Conservation (phyloP, 1,284 basidiomycete genomes). For the Ganoderma resinaceum region DNA sequence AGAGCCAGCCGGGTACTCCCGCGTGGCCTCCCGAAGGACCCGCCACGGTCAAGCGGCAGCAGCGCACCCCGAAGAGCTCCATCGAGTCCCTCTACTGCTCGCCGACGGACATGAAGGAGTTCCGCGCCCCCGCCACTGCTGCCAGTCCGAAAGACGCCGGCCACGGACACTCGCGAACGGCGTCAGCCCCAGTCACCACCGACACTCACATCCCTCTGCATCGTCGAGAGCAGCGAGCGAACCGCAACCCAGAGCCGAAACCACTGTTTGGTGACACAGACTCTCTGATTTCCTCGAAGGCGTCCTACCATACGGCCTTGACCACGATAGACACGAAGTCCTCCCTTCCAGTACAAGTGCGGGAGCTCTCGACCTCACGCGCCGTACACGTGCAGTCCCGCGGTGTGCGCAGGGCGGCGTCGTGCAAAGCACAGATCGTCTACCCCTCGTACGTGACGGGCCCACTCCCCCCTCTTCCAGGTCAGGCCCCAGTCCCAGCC, state of each 20-base stretch:
- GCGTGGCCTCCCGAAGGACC: not conserved
- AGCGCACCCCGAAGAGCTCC: conserved; percentile 1
- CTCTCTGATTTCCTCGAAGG: not conserved
- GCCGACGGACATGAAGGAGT: not conserved
- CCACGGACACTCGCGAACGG: not conserved
- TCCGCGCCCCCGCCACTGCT: not conserved
- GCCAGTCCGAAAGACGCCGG: not conserved
- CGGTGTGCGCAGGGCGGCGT: not conserved
- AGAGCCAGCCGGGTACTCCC: not conserved
- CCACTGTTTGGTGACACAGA: not conserved
- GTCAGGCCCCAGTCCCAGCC: not conserved
- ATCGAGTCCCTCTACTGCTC: conserved; percentile 1
- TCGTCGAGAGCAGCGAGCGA: not conserved
- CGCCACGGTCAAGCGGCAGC: not conserved
- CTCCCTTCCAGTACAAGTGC: not conserved
- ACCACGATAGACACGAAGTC: not conserved
- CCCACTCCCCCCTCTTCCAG: not conserved
- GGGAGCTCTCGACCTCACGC: not conserved
- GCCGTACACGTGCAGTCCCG: not conserved
- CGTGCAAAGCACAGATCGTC: not conserved
- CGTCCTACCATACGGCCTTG: not conserved
- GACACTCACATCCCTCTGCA: not conserved
- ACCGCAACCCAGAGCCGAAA: not conserved
- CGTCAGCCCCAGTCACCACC: not conserved
- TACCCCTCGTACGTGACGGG: not conserved